These are phyloP conservation scores for Suillus bovinus DNA, from an alignment of 768 basidiomycete genomes.

Conservation along the genomic window DNA sequence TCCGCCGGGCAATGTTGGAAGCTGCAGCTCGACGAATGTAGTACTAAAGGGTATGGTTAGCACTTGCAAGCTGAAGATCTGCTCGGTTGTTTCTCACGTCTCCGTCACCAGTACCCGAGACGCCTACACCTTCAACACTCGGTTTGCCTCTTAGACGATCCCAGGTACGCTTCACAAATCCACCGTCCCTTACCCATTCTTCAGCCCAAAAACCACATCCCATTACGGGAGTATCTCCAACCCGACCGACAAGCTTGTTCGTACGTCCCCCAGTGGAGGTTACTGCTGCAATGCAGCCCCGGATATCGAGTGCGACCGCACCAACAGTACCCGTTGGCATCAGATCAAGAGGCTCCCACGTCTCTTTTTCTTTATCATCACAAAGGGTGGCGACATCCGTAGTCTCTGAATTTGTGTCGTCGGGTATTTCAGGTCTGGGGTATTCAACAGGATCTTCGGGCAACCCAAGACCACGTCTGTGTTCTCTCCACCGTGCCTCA, in stretches of 20 bases:
- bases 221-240: constrained; percentile 83
- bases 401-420: constrained; percentile 19
- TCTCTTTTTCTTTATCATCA: constrained; percentile 8
- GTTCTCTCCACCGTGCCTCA: constrained; percentile 72
- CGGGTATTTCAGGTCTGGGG: constrained; percentile 11
- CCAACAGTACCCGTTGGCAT: constrained; percentile 81
- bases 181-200: constrained; percentile 55
- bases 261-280: constrained; percentile 85
- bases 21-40: constrained; percentile 75
- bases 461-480: constrained; percentile 69
- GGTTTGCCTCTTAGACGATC: constrained; percentile 37
- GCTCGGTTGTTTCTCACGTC: constrained; percentile 51
- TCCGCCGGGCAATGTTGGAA: constrained; percentile 62
- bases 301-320: constrained; percentile 74
- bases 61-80: constrained; percentile 8
- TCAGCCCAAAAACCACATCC: constrained; percentile 85
- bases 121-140: constrained; percentile 52
- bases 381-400: constrained; percentile 20
- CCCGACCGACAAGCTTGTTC: constrained; percentile 79
- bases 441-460: constrained; percentile 63
- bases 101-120: constrained; percentile 87
- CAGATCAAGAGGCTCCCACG: constrained; percentile 44
- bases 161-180: constrained; percentile 39
- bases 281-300: constrained; percentile 69
- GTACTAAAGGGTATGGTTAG: constrained; percentile 45